Conservation (phyloP, 73 alveolate genomes). For the Uronychia setigera region DNA sequence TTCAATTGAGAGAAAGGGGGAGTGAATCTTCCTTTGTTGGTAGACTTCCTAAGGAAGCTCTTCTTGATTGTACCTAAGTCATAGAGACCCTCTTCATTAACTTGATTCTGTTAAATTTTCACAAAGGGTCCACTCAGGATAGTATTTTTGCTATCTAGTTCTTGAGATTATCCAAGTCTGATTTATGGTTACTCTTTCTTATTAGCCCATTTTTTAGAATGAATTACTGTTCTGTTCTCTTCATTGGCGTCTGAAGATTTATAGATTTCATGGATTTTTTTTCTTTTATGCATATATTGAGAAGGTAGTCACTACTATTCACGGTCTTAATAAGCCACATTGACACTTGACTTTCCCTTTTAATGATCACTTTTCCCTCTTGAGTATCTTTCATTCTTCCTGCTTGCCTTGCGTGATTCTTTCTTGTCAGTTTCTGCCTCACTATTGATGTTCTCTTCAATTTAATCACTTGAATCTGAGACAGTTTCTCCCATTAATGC, state of each 20-base stretch:
- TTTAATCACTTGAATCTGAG: background rate
- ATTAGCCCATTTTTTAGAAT: too few species aligned
- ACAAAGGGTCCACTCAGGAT: too few species aligned
- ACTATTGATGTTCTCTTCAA: background rate
- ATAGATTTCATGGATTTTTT: background rate
- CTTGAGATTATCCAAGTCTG: too few species aligned
- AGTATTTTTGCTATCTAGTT: too few species aligned
- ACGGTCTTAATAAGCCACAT: too few species aligned
- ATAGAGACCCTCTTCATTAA: background rate
- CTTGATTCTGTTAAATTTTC: too few species aligned
- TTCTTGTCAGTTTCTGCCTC: background rate
- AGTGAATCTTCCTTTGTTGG: background rate
- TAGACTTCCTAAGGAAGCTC: background rate
- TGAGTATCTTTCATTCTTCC: background rate
- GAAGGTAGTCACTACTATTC: background rate
- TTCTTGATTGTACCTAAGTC: background rate
- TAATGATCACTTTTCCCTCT: too few species aligned
- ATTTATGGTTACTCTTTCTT: too few species aligned
- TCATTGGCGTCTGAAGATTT: background rate
- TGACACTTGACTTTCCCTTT: too few species aligned
- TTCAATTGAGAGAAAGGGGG: background rate
- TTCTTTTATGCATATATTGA: background rate
- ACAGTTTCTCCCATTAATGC: too few species aligned
- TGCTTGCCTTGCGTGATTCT: background rate
- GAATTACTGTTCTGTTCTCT: too few species aligned